Base-by-base conservation (phyloP, 2,329 filamentous ascomycete species). In the Berkeleyomyces rouxiae region DNA sequence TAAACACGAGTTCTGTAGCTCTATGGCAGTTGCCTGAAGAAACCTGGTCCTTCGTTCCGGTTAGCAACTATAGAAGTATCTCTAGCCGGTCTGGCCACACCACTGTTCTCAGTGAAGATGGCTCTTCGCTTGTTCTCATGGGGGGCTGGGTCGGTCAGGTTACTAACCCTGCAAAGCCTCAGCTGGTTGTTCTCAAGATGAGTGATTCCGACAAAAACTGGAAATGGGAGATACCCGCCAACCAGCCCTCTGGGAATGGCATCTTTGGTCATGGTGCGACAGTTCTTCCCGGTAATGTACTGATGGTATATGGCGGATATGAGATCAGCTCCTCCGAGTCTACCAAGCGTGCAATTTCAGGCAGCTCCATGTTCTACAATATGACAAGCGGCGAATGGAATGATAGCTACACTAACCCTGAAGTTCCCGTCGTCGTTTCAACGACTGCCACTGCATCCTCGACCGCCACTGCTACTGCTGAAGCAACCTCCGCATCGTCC, bases 101-200 rank as follows among this genome's bases (percentile, higher is more conserved):
- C 0, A 85, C 92, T 0, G 81, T 96, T 0, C 74, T 96, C 3
- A 88, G 83, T 37, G 81, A 86, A 61, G 90, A 95, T 69, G 91
- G 91, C 0, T 81, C 77, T 36, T 83, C 81, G n/a, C 77, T 97
- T 7, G 76, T 96, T 47, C 75, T 99, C 0, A 78, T 90, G 65
- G 93, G 93, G 23, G 93, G 93, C 1, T 99, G 93, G 93, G 90
- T 96, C 3, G 92, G 91, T 3, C 84, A 95, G 69, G 78, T 87
- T 0, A 79, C 76, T 7, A 86, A 84, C 40, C 81, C 91, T 1
- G 93, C 93, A 0, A 77, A 84, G 39, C 93, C 93, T 0, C 90
- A 96, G 70, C 76, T 97, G 36, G 87, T 83, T 0, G 74, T 96
- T 2, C 75, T 97, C 2, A 77, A 88, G 64, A 77, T 96, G 63